Evolutionary conservation across 148 eudicot species (phyloP).

Genomic region (Spergularia marina): DNA sequence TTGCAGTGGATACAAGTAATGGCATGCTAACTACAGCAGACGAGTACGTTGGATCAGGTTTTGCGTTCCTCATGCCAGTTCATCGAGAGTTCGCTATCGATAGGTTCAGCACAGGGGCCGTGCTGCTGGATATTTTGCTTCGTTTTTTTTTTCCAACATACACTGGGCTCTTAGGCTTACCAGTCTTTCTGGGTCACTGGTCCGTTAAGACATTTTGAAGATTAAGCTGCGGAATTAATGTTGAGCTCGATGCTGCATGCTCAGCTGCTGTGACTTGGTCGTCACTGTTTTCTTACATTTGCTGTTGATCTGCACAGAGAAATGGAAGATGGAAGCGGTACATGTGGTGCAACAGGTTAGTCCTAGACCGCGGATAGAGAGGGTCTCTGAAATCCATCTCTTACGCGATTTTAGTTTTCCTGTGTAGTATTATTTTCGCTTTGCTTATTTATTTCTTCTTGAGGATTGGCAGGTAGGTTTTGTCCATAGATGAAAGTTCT

Average conservation of each 20-base stretch:
- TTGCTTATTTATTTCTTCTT: constrained; percentile 17
- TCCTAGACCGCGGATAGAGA: not conserved
- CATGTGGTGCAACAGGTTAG: not conserved
- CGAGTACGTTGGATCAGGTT: no score
- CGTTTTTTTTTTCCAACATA: no score
- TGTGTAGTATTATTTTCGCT: constrained; percentile 9
- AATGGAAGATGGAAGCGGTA: not conserved
- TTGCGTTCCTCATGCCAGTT: no score
- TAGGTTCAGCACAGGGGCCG: no score
- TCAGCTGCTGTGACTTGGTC: no score
- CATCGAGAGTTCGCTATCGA: no score
- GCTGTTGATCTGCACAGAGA: not conserved
- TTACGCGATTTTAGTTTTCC: not conserved
- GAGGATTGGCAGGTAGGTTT: constrained; percentile 12
- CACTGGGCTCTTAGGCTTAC: no score
- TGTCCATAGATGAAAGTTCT: constrained; percentile 28
- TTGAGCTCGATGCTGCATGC: no score
- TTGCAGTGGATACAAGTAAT: not conserved
- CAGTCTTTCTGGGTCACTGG: no score
- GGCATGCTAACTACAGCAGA: not conserved
- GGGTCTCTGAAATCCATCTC: not conserved
- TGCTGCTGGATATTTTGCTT: no score
- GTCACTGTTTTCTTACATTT: not conserved
- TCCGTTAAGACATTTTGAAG: no score
- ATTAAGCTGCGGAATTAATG: no score